These are phyloP conservation scores for Uronychia setigera DNA, from an alignment of 73 alveolate genomes.

Conservation along the genomic window DNA sequence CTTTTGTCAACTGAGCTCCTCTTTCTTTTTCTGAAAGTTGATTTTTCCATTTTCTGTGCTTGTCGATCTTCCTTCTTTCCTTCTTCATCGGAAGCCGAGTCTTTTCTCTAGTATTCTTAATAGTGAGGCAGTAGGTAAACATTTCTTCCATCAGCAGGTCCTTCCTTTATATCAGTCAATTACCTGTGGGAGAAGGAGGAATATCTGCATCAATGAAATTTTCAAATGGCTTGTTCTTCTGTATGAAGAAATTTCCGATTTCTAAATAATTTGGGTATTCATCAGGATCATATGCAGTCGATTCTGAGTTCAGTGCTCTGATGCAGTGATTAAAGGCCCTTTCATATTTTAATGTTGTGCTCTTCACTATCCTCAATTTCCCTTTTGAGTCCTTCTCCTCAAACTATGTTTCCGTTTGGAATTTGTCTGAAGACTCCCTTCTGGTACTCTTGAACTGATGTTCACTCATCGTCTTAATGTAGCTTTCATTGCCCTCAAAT, in stretches of 20 bases:
- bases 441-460: constrained; percentile 9
- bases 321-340: not conserved
- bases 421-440: not conserved
- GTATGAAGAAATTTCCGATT: not conserved
- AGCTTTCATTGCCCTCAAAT: constrained; percentile 40
- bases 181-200: not conserved
- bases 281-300: not conserved
- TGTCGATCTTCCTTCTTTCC: too few species aligned
- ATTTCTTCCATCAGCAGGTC: not conserved
- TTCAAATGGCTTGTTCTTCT: not conserved
- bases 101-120: not conserved
- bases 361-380: not conserved
- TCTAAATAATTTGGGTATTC: not conserved
- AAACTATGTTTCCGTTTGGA: not conserved
- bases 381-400: not conserved
- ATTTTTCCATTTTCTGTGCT: too few species aligned
- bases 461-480: constrained; percentile 44
- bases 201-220: not conserved
- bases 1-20: not conserved
- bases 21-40: not conserved
- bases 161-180: not conserved
- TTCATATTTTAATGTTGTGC: not conserved
- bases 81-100: too few species aligned
- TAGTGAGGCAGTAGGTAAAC: not conserved
- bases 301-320: not conserved